phyloP scores from a whole-genome alignment of 2,329 filamentous ascomycete genomes.

The Sporothrix curviconia region DNA sequence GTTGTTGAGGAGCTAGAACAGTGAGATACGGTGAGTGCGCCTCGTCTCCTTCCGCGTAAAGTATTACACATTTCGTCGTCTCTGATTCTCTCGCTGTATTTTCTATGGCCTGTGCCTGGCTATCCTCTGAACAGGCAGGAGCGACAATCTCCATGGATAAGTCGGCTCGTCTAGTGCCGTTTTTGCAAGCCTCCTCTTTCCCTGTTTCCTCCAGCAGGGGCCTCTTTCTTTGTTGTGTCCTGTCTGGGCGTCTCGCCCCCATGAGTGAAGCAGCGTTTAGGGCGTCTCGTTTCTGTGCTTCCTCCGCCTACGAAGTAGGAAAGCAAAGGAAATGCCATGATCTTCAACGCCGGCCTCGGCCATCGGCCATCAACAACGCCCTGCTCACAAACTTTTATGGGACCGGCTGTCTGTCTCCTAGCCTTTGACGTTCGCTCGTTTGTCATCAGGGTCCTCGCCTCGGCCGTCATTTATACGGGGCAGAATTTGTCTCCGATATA shows the following conservation, averaged over 20 bases:
- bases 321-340: too few relatives aligned
- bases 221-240: not conserved
- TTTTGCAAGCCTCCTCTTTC: not conserved
- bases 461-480: not conserved
- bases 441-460: not conserved
- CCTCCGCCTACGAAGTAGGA: not conserved
- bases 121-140: not conserved
- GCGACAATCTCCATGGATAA: constrained; percentile 6
- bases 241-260: not conserved
- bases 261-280: too few relatives aligned
- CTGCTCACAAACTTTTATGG: not conserved
- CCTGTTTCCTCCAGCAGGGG: not conserved
- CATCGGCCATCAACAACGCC: too few relatives aligned
- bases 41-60: too few relatives aligned
- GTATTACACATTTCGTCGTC: not conserved
- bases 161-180: constrained; percentile 10
- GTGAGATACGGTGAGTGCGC: too few relatives aligned
- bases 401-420: not conserved
- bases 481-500: not conserved
- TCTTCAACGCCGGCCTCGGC: not conserved
- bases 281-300: not conserved
- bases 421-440: not conserved
- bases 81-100: constrained; percentile 8
- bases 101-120: not conserved
- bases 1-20: too few relatives aligned